Conservation (phyloP, 148 eudicot genomes). For the Fagopyrum tataricum region DNA sequence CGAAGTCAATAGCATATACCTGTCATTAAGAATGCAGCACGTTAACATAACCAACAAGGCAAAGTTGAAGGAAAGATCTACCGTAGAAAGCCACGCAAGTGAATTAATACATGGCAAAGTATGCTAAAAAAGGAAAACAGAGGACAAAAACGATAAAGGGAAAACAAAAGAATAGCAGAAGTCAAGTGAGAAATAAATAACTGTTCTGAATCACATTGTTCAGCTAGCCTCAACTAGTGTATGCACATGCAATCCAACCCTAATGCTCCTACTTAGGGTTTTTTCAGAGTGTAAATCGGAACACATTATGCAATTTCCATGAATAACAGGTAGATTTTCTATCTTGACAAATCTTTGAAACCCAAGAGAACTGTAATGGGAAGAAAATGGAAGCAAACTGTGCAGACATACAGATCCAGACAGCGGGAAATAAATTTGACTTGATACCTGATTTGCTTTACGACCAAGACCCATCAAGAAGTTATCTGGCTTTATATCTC, state of each 20-base stretch:
- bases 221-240: not conserved
- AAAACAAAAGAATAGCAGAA: too few relatives aligned
- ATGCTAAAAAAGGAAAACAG: not conserved
- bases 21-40: slow-evolving; percentile 9
- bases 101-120: not conserved
- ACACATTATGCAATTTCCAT: not conserved
- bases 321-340: not conserved
- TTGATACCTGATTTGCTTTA: slow-evolving; percentile 9
- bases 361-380: not conserved
- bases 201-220: too few relatives aligned
- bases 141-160: not conserved
- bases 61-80: not conserved
- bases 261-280: not conserved
- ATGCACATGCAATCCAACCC: not conserved
- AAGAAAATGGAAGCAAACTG: not conserved
- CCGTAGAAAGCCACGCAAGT: not conserved
- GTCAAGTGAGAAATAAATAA: too few relatives aligned
- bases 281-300: not conserved
- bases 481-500: slow-evolving; percentile 11
- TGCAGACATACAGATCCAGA: not conserved
- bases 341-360: not conserved
- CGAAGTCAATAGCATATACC: slow-evolving; percentile 74
- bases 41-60: not conserved
- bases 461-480: slow-evolving; percentile 14
- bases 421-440: not conserved